phyloP scores from a whole-genome alignment of 179 eudicot species.

The Amaranthus tricolor region DNA sequence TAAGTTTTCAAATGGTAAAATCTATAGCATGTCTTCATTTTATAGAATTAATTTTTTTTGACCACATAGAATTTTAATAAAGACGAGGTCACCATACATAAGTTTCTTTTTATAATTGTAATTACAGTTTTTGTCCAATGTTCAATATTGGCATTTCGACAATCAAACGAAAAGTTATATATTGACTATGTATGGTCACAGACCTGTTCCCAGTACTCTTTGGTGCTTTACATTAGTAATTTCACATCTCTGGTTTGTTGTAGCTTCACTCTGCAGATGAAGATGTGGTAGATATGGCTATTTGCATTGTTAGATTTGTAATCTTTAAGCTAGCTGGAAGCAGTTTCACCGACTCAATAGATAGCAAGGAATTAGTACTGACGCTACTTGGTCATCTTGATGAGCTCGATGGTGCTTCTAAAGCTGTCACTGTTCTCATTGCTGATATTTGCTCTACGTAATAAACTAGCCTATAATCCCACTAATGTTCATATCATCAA shows the following conservation, averaged over 20 bases:
- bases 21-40: no score
- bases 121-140: neutral
- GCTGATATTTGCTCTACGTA: conserved; percentile 72
- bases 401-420: conserved; percentile 61
- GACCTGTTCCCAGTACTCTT: neutral
- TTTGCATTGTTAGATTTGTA: conserved; percentile 53
- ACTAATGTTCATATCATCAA: neutral
- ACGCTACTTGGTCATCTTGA: conserved; percentile 53
- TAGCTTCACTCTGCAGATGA: conserved; percentile 66
- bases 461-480: conserved; percentile 1
- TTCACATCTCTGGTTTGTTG: conserved; percentile 26
- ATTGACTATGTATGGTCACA: neutral
- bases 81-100: no score
- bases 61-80: no score
- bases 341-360: conserved; percentile 32
- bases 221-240: neutral
- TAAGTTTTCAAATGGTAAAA: no score
- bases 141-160: neutral
- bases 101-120: neutral
- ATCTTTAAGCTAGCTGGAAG: conserved; percentile 44
- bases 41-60: no score
- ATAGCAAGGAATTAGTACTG: conserved; percentile 51
- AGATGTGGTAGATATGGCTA: conserved; percentile 54
- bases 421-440: conserved; percentile 54
- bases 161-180: neutral